Evolutionary conservation across 768 basidiomycete species (phyloP).

Genomic region (Antrodiella citrinella): DNA sequence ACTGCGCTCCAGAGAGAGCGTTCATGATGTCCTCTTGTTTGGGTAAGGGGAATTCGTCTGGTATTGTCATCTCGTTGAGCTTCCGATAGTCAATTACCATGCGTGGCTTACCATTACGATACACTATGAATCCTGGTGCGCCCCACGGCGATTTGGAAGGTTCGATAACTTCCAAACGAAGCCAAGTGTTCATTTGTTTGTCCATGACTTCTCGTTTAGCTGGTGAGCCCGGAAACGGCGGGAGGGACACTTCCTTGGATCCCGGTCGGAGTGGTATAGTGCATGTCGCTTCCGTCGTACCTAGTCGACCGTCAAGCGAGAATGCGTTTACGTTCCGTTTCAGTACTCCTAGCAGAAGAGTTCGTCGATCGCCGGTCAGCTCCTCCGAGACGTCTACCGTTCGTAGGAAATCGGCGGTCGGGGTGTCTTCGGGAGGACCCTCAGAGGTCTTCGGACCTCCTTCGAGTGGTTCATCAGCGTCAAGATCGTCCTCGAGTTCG

Average conservation of each 20-base stretch:
- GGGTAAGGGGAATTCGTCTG: constrained; percentile 15
- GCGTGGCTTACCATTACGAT: not conserved
- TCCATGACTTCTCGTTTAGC: constrained; percentile 9
- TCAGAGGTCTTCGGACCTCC: constrained; percentile 26
- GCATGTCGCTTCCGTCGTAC: constrained; percentile 10
- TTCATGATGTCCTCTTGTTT: constrained; percentile 14
- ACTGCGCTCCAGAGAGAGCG: constrained; percentile 18
- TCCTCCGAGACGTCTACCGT: not conserved
- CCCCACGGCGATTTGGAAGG: constrained; percentile 1
- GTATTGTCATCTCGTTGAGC: constrained; percentile 19
- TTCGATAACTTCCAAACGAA: constrained; percentile 12
- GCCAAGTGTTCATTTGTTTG: not conserved
- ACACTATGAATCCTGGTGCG: not conserved
- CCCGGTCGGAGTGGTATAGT: constrained; percentile 13
- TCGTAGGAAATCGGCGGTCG: not conserved
- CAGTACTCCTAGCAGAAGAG: not conserved
- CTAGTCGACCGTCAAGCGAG: constrained; percentile 19
- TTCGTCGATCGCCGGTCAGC: not conserved
- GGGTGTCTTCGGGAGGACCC: constrained; percentile 11
- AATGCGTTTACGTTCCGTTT: constrained; percentile 12
- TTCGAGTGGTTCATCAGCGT: constrained; percentile 15
- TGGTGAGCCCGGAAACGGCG: constrained; percentile 15
- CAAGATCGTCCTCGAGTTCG: not conserved
- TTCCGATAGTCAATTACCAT: constrained; percentile 23
- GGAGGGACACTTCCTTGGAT: constrained; percentile 11